Evolutionary conservation across 1,284 basidiomycete species (phyloP).

Genomic region (Puccinia novopanici): DNA sequence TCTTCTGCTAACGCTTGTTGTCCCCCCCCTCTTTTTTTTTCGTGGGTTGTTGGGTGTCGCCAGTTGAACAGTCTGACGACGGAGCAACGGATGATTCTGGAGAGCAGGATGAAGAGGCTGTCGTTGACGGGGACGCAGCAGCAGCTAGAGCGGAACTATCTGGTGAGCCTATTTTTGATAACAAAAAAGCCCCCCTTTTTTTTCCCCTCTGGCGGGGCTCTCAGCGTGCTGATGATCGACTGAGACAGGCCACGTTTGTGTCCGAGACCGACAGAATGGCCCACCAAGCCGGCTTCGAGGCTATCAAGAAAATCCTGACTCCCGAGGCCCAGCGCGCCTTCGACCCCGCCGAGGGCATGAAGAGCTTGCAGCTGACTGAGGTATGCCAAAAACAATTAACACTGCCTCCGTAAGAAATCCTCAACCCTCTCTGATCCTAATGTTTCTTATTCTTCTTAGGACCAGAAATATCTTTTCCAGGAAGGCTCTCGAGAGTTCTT

Average conservation of each 20-base stretch:
- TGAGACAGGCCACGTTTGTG: constrained; percentile 32
- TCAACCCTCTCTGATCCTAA: not conserved
- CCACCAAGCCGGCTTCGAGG: constrained; percentile 44
- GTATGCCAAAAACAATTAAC: not conserved
- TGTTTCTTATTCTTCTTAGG: not conserved
- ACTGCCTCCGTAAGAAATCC: not conserved
- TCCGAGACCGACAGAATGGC: constrained; percentile 18
- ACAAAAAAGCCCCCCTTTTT: not conserved
- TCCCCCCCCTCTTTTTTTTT: not conserved
- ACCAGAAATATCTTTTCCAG: constrained; percentile 11
- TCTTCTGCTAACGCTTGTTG: not conserved
- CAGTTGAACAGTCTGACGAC: constrained; percentile 40
- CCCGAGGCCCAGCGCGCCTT: constrained; percentile 33
- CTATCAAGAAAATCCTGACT: constrained; percentile 28
- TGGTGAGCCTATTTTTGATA: not conserved
- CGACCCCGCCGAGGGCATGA: constrained; percentile 41
- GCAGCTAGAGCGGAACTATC: constrained; percentile 18
- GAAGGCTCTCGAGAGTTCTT: constrained; percentile 29
- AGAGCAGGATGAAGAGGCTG: constrained; percentile 27
- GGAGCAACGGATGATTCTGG: constrained; percentile 42
- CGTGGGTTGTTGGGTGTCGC: not conserved
- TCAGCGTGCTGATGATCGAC: too few relatives aligned
- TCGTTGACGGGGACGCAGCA: constrained; percentile 18
- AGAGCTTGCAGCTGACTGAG: constrained; percentile 27
- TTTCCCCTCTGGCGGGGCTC: too few relatives aligned